Conservation (phyloP, 2,329 filamentous ascomycete genomes). For the Aspergillus texensis region DNA sequence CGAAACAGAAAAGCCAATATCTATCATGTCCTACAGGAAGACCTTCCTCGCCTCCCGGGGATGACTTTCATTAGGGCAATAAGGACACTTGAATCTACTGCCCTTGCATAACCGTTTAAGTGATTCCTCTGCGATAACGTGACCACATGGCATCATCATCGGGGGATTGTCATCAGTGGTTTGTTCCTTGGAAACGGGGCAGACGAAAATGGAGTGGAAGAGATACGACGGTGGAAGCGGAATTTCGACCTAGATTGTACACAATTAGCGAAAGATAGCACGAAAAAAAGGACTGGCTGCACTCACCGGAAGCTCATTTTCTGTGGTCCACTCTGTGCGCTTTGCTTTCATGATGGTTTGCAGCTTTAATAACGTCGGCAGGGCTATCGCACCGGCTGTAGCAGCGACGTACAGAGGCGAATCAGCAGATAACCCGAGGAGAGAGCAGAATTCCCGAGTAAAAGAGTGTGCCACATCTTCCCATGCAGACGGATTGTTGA, state of each 20-base stretch:
- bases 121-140: slow-evolving; percentile 86
- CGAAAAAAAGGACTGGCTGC: not conserved
- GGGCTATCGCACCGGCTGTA: slow-evolving; percentile 87
- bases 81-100: slow-evolving; percentile 88
- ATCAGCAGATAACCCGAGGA: slow-evolving; percentile 85
- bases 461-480: slow-evolving; percentile 84
- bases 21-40: slow-evolving; percentile 54
- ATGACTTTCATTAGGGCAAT: slow-evolving; percentile 84
- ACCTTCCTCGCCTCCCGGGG: slow-evolving; percentile 76
- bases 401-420: slow-evolving; percentile 91
- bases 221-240: slow-evolving; percentile 65
- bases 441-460: slow-evolving; percentile 89
- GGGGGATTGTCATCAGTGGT: slow-evolving; percentile 90
- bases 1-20: not conserved
- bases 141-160: slow-evolving; percentile 95
- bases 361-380: slow-evolving; percentile 87
- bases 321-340: slow-evolving; percentile 91
- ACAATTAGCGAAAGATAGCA: slow-evolving; percentile 28
- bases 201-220: slow-evolving; percentile 97
- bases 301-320: slow-evolving; percentile 83
- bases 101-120: slow-evolving; percentile 79
- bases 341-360: slow-evolving; percentile 85
- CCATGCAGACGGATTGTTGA: slow-evolving; percentile 76
- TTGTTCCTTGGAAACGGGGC: slow-evolving; percentile 95
- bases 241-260: slow-evolving; percentile 59